A percentile compares a stretch with the other conserved stretches of the same genome.
These are phyloP conservation scores for Tilletia caries DNA, from an alignment of 1,284 basidiomycete species.

Conservation along the genomic window DNA sequence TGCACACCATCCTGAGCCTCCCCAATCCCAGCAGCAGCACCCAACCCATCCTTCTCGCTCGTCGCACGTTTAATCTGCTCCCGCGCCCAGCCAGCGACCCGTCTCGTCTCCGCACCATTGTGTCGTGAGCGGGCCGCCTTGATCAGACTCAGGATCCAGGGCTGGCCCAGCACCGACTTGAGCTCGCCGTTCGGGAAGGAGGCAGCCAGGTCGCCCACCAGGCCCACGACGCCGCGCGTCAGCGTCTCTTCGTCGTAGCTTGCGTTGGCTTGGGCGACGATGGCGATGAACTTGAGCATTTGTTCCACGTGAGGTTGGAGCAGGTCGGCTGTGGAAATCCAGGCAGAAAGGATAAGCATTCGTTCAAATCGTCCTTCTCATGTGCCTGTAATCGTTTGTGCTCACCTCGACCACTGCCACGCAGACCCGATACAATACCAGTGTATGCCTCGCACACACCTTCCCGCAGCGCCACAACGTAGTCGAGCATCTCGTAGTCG, in stretches of 20 bases:
- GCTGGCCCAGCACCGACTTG: conserved; percentile 71
- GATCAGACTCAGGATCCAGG: conserved; percentile 78
- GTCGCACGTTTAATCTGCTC: conserved; percentile 55
- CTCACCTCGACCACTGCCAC: conserved; percentile 67
- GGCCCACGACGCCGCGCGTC: conserved; percentile 72
- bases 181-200: conserved; percentile 60
- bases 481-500: conserved; percentile 86
- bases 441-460: conserved; percentile 96
- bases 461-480: conserved; percentile 83
- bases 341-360: too few species aligned
- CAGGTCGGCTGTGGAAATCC: conserved; percentile 56
- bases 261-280: conserved; percentile 71
- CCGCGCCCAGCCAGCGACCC: conserved; percentile 61
- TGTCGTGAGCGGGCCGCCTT: conserved; percentile 60
- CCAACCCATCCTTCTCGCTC: background rate
- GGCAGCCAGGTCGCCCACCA: conserved; percentile 85
- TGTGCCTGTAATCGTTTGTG: too few species aligned
- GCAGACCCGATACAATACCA: conserved; percentile 85
- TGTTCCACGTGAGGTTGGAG: conserved; percentile 72
- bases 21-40: background rate
- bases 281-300: conserved; percentile 78
- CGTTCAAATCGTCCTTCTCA: too few species aligned
- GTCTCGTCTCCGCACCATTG: conserved; percentile 57
- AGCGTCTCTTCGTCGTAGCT: conserved; percentile 66
- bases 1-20: background rate